Evolutionary conservation across 2,329 filamentous ascomycete genomes (phyloP).

Genomic region (Colletotrichum kahawae): DNA sequence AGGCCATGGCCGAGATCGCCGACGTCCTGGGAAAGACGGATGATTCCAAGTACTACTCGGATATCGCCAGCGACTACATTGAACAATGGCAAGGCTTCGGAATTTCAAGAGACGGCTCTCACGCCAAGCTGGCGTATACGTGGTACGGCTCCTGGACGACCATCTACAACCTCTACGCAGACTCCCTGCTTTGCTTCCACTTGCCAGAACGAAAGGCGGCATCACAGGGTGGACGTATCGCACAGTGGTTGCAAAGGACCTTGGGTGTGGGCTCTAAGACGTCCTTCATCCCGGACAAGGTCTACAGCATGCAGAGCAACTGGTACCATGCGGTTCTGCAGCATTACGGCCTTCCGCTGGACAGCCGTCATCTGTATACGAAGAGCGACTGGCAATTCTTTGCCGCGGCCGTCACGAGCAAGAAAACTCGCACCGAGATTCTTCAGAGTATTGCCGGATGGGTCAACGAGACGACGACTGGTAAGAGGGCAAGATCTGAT

Average conservation of each 20-base stretch:
- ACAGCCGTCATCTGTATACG: constrained; percentile 81
- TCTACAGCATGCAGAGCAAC: constrained; percentile 80
- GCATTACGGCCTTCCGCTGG: constrained; percentile 81
- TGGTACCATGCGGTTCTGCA: constrained; percentile 84
- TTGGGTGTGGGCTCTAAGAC: constrained; percentile 29
- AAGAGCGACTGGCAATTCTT: constrained; percentile 95
- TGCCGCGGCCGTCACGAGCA: constrained; percentile 78
- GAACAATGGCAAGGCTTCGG: constrained; percentile 74
- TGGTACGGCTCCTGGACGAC: constrained; percentile 87
- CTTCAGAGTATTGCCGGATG: constrained; percentile 76
- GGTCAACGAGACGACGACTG: constrained; percentile 82
- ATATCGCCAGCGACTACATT: constrained; percentile 70
- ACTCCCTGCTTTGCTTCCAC: constrained; percentile 81
- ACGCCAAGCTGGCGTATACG: constrained; percentile 79
- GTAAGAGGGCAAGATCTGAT: constrained; percentile 36
- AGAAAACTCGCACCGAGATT: constrained; percentile 72
- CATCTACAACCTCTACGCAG: constrained; percentile 79
- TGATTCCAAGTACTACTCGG: constrained; percentile 66
- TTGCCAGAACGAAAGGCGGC: constrained; percentile 33
- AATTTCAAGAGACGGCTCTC: constrained; percentile 72
- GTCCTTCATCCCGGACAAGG: constrained; percentile 71
- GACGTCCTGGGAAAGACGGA: constrained; percentile 59
- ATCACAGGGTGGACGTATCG: background rate
- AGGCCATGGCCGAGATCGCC: constrained; percentile 76
- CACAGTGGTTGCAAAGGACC: constrained; percentile 23